These are phyloP conservation scores for Volvox carteri DNA, from an alignment of 163 green algal genomes.

Conservation along the genomic window DNA sequence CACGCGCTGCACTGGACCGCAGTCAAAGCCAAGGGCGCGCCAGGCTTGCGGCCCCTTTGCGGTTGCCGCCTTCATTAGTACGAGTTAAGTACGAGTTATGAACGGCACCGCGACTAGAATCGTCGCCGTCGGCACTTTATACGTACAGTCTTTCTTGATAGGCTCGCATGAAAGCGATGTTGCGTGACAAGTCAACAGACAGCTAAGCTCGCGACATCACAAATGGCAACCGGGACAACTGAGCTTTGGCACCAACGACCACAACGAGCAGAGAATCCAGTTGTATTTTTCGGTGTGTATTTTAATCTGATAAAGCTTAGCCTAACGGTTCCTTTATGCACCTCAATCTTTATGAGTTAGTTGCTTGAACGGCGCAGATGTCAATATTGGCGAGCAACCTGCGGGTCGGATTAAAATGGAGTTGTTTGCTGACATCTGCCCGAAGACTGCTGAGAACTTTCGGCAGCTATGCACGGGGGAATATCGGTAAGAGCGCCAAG, in stretches of 20 bases:
- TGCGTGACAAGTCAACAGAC: too few relatives aligned
- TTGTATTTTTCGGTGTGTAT: slow-evolving; percentile 93
- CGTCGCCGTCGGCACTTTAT: too few relatives aligned
- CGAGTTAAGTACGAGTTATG: background rate
- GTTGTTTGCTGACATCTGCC: slow-evolving; percentile 93
- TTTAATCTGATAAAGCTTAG: too few relatives aligned
- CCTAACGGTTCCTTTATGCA: too few relatives aligned
- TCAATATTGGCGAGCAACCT: slow-evolving; percentile 82
- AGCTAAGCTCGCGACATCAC: too few relatives aligned
- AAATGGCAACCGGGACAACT: slow-evolving; percentile 46
- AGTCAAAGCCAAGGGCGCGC: too few relatives aligned
- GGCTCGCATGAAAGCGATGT: too few relatives aligned
- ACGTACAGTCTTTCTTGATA: too few relatives aligned
- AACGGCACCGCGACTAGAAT: background rate
- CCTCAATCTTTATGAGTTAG: background rate
- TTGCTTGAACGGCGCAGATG: slow-evolving; percentile 53
- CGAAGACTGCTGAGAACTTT: slow-evolving; percentile 96
- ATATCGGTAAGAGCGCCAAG: slow-evolving; percentile 72
- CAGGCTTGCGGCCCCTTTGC: too few relatives aligned
- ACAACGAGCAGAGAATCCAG: slow-evolving; percentile 81
- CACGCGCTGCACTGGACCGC: too few relatives aligned
- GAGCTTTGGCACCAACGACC: slow-evolving; percentile 85
- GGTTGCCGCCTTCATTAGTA: background rate
- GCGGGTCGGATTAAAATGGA: slow-evolving; percentile 94
- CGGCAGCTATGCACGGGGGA: slow-evolving; percentile 96